Conservation (phyloP, 2,329 filamentous ascomycete species). For the Colletotrichum tanaceti region DNA sequence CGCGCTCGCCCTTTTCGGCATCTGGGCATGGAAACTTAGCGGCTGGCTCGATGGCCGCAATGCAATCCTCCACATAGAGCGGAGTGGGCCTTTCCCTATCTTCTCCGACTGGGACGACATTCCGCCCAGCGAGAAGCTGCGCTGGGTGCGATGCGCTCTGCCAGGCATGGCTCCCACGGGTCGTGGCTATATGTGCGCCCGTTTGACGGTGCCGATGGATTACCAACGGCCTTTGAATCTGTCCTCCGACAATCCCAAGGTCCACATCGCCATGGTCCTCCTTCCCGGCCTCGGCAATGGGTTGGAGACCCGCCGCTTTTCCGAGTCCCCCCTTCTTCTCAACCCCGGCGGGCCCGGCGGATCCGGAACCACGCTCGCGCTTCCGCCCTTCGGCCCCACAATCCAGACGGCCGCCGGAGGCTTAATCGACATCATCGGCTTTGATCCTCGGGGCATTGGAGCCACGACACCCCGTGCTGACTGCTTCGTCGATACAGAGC, state of each 20-base stretch:
- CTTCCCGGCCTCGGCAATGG: constrained; percentile 48
- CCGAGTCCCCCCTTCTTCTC: constrained; percentile 55
- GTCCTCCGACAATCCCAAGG: constrained; percentile 48
- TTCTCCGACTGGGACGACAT: constrained; percentile 50
- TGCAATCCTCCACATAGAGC: constrained; percentile 1
- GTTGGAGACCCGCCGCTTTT: constrained; percentile 46
- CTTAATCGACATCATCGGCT: constrained; percentile 59
- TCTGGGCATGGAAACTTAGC: constrained; percentile 31
- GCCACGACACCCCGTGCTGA: constrained; percentile 54
- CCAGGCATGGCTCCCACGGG: constrained; percentile 41
- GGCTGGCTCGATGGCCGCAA: constrained; percentile 18
- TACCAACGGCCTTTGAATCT: constrained; percentile 55
- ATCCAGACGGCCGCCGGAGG: constrained; percentile 53
- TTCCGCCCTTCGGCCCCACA: constrained; percentile 42
- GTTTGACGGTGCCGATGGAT: constrained; percentile 61
- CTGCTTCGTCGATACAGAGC: constrained; percentile 48
- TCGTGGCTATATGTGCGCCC: constrained; percentile 52
- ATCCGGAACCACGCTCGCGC: constrained; percentile 50
- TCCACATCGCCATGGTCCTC: constrained; percentile 54
- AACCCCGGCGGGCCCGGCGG: constrained; percentile 62
- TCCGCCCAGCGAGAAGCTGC: constrained; percentile 56
- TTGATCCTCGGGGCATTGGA: constrained; percentile 60
- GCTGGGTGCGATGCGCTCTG: constrained; percentile 57
- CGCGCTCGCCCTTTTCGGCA: constrained; percentile 20
- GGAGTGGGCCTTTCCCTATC: constrained; percentile 4